These are phyloP conservation scores for Nelumbo lutea DNA, from an alignment of 164 flowering plant genomes.

Conservation along the genomic window DNA sequence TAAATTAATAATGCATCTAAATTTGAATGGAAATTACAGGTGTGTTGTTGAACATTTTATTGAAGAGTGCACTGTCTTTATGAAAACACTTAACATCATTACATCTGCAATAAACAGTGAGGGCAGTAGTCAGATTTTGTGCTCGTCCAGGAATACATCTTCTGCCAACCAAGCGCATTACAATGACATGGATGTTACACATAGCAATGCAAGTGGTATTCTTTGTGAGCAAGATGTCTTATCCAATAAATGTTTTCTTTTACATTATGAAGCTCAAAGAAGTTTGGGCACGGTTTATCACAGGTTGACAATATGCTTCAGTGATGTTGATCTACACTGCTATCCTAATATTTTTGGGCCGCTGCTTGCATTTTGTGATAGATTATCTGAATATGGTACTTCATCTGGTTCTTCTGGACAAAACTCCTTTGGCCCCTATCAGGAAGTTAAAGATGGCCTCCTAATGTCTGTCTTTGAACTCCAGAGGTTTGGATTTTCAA, in stretches of 20 bases:
- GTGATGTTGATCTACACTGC: constrained; percentile 66
- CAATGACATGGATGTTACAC: constrained; percentile 16
- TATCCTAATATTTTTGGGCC: constrained; percentile 52
- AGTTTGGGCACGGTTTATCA: constrained; percentile 15
- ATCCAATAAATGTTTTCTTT: constrained; percentile 37
- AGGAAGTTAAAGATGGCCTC: constrained; percentile 7
- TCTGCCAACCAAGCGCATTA: constrained; percentile 18
- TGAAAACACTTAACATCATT: constrained; percentile 35
- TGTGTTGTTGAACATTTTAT: constrained; percentile 26
- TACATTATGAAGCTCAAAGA: constrained; percentile 41
- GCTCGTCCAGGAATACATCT: constrained; percentile 33
- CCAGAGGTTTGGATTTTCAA: constrained; percentile 61
- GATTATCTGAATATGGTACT: constrained; percentile 23
- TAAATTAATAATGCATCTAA: neutral
- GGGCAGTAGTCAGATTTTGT: constrained; percentile 26
- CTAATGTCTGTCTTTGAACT: constrained; percentile 20
- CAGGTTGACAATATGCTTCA: constrained; percentile 31
- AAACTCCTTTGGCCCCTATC: constrained; percentile 9
- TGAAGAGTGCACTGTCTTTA: constrained; percentile 26
- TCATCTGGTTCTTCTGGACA: constrained; percentile 15
- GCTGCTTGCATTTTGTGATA: constrained; percentile 41
- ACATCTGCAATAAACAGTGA: constrained; percentile 20
- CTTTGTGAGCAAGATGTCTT: constrained; percentile 17
- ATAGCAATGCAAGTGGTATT: constrained; percentile 7
- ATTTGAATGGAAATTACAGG: constrained; percentile 33